Conservation (phyloP, 2,329 filamentous ascomycete species). For the Pseudomassariella vexata region DNA sequence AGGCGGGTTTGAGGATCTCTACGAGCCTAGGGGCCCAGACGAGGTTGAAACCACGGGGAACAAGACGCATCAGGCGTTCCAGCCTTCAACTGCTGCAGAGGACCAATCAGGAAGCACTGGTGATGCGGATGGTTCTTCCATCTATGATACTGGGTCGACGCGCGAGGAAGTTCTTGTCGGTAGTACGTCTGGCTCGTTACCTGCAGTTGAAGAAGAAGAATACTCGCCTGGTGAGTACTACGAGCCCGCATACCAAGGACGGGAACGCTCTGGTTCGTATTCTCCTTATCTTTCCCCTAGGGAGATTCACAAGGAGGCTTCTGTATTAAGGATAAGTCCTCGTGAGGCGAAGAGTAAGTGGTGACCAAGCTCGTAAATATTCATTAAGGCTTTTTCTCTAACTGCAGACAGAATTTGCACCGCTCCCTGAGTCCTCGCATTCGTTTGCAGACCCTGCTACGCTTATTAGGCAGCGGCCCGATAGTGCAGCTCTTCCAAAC, state of each 20-base stretch:
- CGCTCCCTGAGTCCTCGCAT: conserved; percentile 2
- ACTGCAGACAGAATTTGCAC: conserved; percentile 6
- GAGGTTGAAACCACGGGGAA: background rate
- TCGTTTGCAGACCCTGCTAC: conserved; percentile 9
- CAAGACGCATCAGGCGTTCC: conserved; percentile 6
- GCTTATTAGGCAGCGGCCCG: background rate
- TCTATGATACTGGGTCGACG: conserved; percentile 23
- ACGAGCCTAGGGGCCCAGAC: conserved; percentile 33
- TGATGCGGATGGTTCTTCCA: conserved; percentile 25
- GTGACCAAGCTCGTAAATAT: background rate
- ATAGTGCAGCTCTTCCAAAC: background rate
- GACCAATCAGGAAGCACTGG: conserved; percentile 17
- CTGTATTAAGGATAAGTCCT: conserved; percentile 14
- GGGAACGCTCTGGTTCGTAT: conserved; percentile 46
- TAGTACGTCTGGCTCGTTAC: conserved; percentile 14
- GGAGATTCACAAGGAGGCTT: conserved; percentile 31
- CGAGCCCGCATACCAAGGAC: conserved; percentile 21
- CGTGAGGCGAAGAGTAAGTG: conserved; percentile 17
- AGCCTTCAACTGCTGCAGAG: conserved; percentile 9
- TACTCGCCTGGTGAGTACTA: conserved; percentile 18
- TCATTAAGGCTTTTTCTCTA: conserved; percentile 5
- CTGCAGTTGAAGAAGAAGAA: conserved; percentile 13
- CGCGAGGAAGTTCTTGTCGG: conserved; percentile 14
- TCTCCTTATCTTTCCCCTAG: conserved; percentile 45
- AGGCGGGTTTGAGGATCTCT: conserved; percentile 53